Evolutionary conservation across 2,329 filamentous ascomycete species (phyloP).

Genomic region (Xylariaceae sp.): DNA sequence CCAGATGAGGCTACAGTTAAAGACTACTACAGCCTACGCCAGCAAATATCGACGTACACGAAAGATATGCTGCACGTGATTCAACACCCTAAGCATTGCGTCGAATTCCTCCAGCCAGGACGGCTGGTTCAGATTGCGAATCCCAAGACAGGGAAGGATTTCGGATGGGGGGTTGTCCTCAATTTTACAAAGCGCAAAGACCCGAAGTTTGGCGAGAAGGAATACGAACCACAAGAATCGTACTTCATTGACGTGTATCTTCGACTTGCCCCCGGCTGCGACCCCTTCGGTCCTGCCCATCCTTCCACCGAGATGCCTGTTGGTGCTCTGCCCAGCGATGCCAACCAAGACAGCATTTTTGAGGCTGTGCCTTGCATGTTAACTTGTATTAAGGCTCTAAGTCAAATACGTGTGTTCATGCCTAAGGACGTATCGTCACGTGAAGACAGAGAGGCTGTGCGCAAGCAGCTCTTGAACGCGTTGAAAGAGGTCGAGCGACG

Average conservation of each 20-base stretch:
- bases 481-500: slow-evolving; percentile 81
- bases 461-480: slow-evolving; percentile 69
- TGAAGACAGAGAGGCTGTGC: slow-evolving; percentile 70
- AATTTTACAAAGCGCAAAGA: slow-evolving; percentile 71
- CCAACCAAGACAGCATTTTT: slow-evolving; percentile 71
- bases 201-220: slow-evolving; percentile 70
- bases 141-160: slow-evolving; percentile 71
- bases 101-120: slow-evolving; percentile 86
- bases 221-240: slow-evolving; percentile 75
- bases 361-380: slow-evolving; percentile 87
- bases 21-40: slow-evolving; percentile 90
- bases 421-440: slow-evolving; percentile 74
- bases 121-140: slow-evolving; percentile 86
- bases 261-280: slow-evolving; percentile 57
- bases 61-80: slow-evolving; percentile 92
- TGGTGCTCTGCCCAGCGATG: slow-evolving; percentile 66
- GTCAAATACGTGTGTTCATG: slow-evolving; percentile 82
- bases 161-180: slow-evolving; percentile 92
- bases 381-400: slow-evolving; percentile 82
- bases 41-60: slow-evolving; percentile 81
- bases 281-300: slow-evolving; percentile 49
- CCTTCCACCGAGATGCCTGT: slow-evolving; percentile 59
- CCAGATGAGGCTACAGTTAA: slow-evolving; percentile 86
- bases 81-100: slow-evolving; percentile 85
- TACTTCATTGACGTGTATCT: slow-evolving; percentile 85